phyloP scores from a whole-genome alignment of 257 asterid species.

The Leptodermis oblonga region DNA sequence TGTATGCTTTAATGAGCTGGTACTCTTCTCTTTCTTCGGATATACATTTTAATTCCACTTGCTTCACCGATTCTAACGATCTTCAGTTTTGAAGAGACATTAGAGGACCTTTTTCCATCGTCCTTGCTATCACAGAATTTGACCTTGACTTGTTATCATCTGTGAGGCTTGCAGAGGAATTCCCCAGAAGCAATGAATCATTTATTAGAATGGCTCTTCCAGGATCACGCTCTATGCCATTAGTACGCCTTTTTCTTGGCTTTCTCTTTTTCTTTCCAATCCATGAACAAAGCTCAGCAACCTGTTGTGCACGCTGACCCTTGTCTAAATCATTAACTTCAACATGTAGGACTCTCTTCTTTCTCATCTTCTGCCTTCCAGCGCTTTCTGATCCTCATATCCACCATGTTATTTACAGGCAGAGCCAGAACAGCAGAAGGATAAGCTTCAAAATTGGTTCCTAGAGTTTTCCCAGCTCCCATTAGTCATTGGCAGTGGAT shows the following conservation, averaged over 20 bases:
- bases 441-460: neutral
- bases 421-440: neutral
- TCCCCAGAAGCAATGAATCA: neutral
- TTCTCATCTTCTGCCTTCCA: neutral
- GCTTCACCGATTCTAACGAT: neutral
- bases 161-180: neutral
- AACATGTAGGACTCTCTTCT: neutral
- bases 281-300: neutral
- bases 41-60: conserved; percentile 1
- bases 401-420: neutral
- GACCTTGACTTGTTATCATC: neutral
- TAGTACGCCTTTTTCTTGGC: neutral
- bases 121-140: neutral
- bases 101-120: no score
- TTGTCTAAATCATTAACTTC: conserved; percentile 1
- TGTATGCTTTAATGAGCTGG: conserved; percentile 7
- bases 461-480: neutral
- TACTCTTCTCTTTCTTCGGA: conserved; percentile 13
- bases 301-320: neutral
- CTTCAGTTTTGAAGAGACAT: conserved; percentile 2
- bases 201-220: neutral
- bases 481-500: neutral
- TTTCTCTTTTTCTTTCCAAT: neutral
- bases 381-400: conserved; percentile 6
- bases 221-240: neutral